Conservation (phyloP, 2,329 filamentous ascomycete genomes). For the Colletotrichum sublineola region DNA sequence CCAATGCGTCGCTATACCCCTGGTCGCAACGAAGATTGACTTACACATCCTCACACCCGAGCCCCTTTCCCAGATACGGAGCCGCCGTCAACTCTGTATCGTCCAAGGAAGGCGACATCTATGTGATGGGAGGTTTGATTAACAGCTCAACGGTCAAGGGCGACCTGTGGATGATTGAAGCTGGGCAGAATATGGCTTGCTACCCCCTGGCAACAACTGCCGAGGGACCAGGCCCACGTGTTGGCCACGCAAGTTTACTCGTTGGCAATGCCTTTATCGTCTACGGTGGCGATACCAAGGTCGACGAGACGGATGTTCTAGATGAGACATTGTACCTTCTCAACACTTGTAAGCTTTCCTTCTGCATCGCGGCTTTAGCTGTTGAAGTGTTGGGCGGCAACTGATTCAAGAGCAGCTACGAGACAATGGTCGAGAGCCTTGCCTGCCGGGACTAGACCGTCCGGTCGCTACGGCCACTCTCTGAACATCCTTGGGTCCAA, state of each 20-base stretch:
- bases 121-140: slow-evolving; percentile 96
- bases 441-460: slow-evolving; percentile 85
- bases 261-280: slow-evolving; percentile 99
- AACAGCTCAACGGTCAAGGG: slow-evolving; percentile 96
- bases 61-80: slow-evolving; percentile 96
- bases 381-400: neutral
- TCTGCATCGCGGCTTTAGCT: neutral
- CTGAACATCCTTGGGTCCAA: slow-evolving; percentile 97
- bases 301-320: slow-evolving; percentile 89
- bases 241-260: slow-evolving; percentile 92
- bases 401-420: slow-evolving; percentile 73
- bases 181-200: slow-evolving; percentile 87
- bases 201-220: slow-evolving; percentile 92
- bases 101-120: slow-evolving; percentile 97
- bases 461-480: slow-evolving; percentile 95
- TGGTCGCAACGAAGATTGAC: slow-evolving; percentile 94
- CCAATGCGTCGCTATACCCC: slow-evolving; percentile 88
- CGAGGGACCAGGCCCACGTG: slow-evolving; percentile 93
- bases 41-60: slow-evolving; percentile 84
- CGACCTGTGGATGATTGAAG: slow-evolving; percentile 97
- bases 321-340: slow-evolving; percentile 97
- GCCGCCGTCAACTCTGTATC: slow-evolving; percentile 93
- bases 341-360: slow-evolving; percentile 85
- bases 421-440: slow-evolving; percentile 97
- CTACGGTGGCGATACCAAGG: slow-evolving; percentile 97